These are phyloP conservation scores for Pestalotiopsis sp. DNA, from an alignment of 2,329 filamentous ascomycete species.

Conservation along the genomic window DNA sequence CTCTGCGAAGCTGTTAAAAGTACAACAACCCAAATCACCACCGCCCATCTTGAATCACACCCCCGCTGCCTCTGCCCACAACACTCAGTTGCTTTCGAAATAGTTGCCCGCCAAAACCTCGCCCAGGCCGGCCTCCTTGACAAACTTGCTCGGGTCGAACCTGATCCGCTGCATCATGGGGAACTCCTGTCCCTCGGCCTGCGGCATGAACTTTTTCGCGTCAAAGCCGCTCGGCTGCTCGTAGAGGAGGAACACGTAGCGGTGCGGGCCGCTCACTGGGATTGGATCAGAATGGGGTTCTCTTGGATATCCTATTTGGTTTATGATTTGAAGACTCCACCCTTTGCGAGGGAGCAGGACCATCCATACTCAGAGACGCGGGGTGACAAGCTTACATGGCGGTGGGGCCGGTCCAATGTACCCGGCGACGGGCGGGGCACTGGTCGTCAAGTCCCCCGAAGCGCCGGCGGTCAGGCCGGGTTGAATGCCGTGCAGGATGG, in stretches of 20 bases:
- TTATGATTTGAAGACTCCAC: neutral
- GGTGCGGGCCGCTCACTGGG: constrained; percentile 3
- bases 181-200: neutral
- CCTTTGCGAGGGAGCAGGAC: neutral
- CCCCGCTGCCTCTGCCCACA: neutral
- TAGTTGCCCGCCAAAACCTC: neutral
- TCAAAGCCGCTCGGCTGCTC: constrained; percentile 2
- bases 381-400: neutral
- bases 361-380: neutral
- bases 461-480: neutral
- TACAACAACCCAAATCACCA: neutral
- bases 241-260: constrained; percentile 2
- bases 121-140: neutral
- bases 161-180: constrained; percentile 1
- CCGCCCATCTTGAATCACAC: no score
- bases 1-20: no score
- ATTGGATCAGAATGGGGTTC: neutral
- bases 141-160: constrained; percentile 4
- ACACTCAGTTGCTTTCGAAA: constrained; percentile 1
- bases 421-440: neutral
- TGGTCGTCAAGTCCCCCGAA: neutral
- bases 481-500: constrained; percentile 9
- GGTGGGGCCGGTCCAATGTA: neutral
- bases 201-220: constrained; percentile 3
- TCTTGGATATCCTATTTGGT: neutral